Evolutionary conservation across 768 basidiomycete genomes (phyloP).

Genomic region (Hericium coralloides): DNA sequence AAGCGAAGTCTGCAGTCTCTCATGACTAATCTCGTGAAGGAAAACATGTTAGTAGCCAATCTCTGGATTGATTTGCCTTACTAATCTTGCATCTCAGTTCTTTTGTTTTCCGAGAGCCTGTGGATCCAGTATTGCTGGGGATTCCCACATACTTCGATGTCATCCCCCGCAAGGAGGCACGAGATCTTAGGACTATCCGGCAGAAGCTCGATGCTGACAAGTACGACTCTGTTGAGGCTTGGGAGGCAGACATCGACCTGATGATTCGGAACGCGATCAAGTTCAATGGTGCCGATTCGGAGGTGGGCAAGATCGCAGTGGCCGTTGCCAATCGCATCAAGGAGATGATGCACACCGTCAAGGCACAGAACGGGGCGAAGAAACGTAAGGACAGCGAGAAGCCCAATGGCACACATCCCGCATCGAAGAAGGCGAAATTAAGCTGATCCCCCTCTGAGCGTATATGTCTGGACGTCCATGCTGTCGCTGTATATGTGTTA

Average conservation of each 20-base stretch:
- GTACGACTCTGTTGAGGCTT: slow-evolving; percentile 67
- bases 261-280: slow-evolving; percentile 85
- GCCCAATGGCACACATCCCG: slow-evolving; percentile 42
- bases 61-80: slow-evolving; percentile 2
- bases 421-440: slow-evolving; percentile 59
- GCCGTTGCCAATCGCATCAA: slow-evolving; percentile 41
- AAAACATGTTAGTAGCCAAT: slow-evolving; percentile 44
- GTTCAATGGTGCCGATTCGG: slow-evolving; percentile 80
- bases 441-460: slow-evolving; percentile 26
- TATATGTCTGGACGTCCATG: background rate
- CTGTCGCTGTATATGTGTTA: background rate
- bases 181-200: slow-evolving; percentile 79
- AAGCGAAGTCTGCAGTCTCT: slow-evolving; percentile 70
- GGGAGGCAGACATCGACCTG: slow-evolving; percentile 78
- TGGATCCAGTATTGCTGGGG: slow-evolving; percentile 76
- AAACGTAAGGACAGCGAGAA: slow-evolving; percentile 73
- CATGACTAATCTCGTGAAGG: slow-evolving; percentile 60
- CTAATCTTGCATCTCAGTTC: slow-evolving; percentile 33
- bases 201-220: slow-evolving; percentile 75
- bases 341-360: slow-evolving; percentile 35
- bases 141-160: slow-evolving; percentile 87
- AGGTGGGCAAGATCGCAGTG: slow-evolving; percentile 61
- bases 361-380: slow-evolving; percentile 32
- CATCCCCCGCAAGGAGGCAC: slow-evolving; percentile 76
- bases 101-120: slow-evolving; percentile 74